A percentile compares a stretch with the other conserved stretches of the same genome.
Evolutionary conservation across 371 early-diverging fungal species (phyloP).

Genomic region (Nematocida ironsii): DNA sequence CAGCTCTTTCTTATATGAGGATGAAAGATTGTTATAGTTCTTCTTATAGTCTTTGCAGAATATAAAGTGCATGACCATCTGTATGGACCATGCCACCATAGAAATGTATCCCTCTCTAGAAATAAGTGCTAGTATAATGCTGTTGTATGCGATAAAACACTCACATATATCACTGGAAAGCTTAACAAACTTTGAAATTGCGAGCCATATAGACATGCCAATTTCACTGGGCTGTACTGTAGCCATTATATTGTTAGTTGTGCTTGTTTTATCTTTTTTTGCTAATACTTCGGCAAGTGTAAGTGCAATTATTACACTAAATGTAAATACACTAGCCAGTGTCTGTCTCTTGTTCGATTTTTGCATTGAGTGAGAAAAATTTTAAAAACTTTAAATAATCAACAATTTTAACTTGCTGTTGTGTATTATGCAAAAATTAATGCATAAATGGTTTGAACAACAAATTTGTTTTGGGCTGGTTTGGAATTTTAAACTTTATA

Average conservation of each 20-base stretch:
- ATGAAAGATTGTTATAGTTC: neutral
- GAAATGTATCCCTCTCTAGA: neutral
- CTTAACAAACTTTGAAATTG: neutral
- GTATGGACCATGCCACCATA: neutral
- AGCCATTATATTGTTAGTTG: neutral
- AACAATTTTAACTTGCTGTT: too few species aligned
- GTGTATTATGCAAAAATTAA: too few species aligned
- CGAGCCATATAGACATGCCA: neutral
- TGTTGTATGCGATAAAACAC: neutral
- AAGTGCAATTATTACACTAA: too few species aligned
- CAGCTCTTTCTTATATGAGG: neutral
- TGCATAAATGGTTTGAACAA: too few species aligned
- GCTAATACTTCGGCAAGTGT: too few species aligned
- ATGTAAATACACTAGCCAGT: too few species aligned
- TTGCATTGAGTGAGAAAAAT: too few species aligned
- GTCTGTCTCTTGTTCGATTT: too few species aligned
- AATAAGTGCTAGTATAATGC: neutral
- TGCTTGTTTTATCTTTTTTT: too few species aligned
- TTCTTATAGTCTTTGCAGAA: neutral
- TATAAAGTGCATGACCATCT: neutral
- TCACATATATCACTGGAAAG: neutral
- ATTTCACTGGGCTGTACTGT: neutral
- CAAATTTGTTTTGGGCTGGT: too few species aligned
- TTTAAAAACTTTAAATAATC: too few species aligned
- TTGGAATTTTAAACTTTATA: too few species aligned